These are phyloP conservation scores for Quercus glauca DNA, from an alignment of 306 rosid species.

Conservation along the genomic window DNA sequence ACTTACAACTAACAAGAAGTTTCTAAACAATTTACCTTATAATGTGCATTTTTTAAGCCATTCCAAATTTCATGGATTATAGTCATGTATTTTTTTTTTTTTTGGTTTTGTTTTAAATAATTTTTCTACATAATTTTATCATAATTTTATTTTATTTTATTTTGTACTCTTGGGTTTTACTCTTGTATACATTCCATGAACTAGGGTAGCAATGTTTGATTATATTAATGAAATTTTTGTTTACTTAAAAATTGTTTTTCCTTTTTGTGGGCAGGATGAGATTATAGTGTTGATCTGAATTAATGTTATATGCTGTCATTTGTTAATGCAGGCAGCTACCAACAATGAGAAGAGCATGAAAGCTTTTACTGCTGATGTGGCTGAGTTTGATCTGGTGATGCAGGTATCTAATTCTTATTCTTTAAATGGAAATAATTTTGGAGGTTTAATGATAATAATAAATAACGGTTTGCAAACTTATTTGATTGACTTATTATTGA, in stretches of 20 bases:
- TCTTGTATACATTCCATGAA: too few species aligned
- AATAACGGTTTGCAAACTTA: not conserved
- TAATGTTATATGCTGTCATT: conserved; percentile 26
- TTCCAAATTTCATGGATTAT: not conserved
- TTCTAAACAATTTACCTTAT: not conserved
- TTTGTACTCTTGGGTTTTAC: too few species aligned
- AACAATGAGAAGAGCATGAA: conserved; percentile 52
- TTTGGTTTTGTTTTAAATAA: too few species aligned
- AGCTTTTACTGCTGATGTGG: conserved; percentile 62
- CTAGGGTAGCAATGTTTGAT: too few species aligned
- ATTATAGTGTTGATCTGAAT: not conserved
- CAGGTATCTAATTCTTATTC: conserved; percentile 56
- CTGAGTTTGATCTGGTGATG: conserved; percentile 94
- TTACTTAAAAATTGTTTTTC: not conserved
- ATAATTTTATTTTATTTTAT: too few species aligned
- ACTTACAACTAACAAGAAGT: not conserved
- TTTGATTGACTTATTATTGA: conserved; percentile 9
- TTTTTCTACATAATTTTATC: too few species aligned
- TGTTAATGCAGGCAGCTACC: conserved; percentile 53
- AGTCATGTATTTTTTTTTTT: not conserved
- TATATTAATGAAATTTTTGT: too few species aligned
- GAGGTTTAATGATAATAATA: conserved; percentile 3
- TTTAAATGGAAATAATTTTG: conserved; percentile 18
- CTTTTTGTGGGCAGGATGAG: not conserved
- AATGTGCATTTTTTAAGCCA: not conserved